Base-by-base conservation (phyloP, 306 rosid genomes). In the Alnus rubra region DNA sequence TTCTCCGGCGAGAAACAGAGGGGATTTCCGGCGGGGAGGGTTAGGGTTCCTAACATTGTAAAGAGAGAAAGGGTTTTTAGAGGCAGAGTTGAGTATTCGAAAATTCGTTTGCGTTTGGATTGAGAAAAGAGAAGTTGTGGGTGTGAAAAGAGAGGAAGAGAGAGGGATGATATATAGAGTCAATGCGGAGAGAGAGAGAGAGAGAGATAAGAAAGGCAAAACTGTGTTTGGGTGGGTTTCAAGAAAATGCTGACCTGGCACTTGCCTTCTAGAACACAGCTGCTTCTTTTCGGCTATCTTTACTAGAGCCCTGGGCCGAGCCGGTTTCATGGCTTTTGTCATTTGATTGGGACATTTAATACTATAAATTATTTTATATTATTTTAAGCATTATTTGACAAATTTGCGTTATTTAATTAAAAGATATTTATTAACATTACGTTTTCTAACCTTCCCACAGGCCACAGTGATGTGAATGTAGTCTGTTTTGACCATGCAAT, bases 1-100 rank as follows among this genome's bases (percentile, higher is more conserved):
- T 9, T 59, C n/a, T 30, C 74, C 69, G 69, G 76, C 45, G 71
- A 42, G 18, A 54, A 37, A 9, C 19, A 54, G 60, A 74, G 72
- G 18, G 59, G 13, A 0, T 30, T 31, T 0, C 39, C 19, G 31
- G 64, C 48, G n/a, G 82, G 53, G 62, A 79, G 13, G 53, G 58
- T 45, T 68, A 79, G 64, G 80, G 78, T 71, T 63, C 58, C 37
- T 3, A 69, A 74, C 90, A 87, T 87, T 28, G 77, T 31, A 35
- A 37, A 42, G 55, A 67, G 11, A 16, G 10, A 5, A 15, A 35
- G 4, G 13, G 73, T 0, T 14, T 79, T 47, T n/a, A 56, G 52
- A 54, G 14, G 72, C 3, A 35, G 16, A 15, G 18, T 16, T 28
- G 51, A 23, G 52, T 53, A 44, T 10, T 18, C 50, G 19, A 28